Evolutionary conservation across 2,329 filamentous ascomycete species (phyloP), one percentile per base, ranked within the genome.

Genomic region (Phialophora expanda): DNA sequence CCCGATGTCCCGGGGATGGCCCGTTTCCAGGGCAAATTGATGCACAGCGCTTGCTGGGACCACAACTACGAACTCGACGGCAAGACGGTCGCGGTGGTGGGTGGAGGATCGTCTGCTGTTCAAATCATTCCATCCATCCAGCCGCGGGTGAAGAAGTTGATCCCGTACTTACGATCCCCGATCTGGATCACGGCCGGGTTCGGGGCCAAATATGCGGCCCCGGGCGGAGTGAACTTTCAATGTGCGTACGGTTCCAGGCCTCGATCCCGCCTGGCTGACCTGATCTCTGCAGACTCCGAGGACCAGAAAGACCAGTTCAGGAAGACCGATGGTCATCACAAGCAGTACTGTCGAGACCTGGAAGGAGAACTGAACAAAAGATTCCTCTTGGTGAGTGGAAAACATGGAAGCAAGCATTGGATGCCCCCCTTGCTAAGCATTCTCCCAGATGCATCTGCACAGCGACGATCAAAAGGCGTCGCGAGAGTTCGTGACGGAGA

Each of bases 31-130:
- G 86, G 86, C 11, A 73, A 76, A 11, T 73, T 86, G 4, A 78
- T 87, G 56, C 86, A 89, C 71, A 84, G 84, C 0, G 82, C 86
- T 0, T 78, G 80, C 44, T 89, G 85, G 85, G 81, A 85, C 24
- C 20, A 38, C 46, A 26, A 11, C 4, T n/a, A 22, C n/a, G 46
- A 30, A 1, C 24, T 61, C 2, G 28, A 34, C 9, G 48, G 32
- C 5, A 61, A 61, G 24, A 61, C 8, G 7, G 46, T 61, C 20
- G 58, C 58, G 4, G 58, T 61, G 1, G 46, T 61, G 0, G 58
- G 58, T 1, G 58, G 58, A 17, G 58, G 46, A 2, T 61, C 58
- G 0, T 61, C 58, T 1, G 58, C 58, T 3, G 58, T 61, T 2
- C 58, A 61, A 24, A 61, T 61, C 20, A 44, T 61, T 1, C 58